Conservation (phyloP, 371 early-diverging fungal genomes). For the Mortierella sp. region DNA sequence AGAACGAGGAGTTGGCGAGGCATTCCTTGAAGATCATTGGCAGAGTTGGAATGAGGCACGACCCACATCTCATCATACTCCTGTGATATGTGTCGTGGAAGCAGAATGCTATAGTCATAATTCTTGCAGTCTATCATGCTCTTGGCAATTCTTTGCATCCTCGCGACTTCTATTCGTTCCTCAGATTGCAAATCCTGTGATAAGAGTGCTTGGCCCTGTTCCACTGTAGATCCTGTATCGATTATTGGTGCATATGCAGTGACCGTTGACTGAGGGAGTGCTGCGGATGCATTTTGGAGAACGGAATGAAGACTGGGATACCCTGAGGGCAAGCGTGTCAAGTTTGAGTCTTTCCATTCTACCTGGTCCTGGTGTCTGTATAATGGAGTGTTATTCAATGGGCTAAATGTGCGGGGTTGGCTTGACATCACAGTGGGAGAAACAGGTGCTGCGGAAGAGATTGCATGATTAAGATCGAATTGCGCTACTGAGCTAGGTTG, state of each 20-base stretch:
- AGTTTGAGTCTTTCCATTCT: not conserved
- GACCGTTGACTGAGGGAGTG: not conserved
- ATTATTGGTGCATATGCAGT: not conserved
- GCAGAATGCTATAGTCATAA: conserved; percentile 15
- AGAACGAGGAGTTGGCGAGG: conserved; percentile 28
- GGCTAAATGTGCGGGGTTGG: not conserved
- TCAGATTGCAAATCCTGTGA: not conserved
- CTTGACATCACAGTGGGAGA: conserved; percentile 21
- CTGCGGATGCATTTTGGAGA: not conserved
- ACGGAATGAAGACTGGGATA: not conserved
- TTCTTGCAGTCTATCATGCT: conserved; percentile 28
- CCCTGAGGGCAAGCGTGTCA: not conserved
- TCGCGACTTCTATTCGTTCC: conserved; percentile 2
- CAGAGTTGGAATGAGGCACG: conserved; percentile 9
- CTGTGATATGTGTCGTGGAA: conserved; percentile 39
- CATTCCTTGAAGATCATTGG: conserved; percentile 11
- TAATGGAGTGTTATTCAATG: not conserved
- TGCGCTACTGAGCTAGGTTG: not conserved
- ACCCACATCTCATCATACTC: conserved; percentile 34
- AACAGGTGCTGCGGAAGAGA: conserved; percentile 24
- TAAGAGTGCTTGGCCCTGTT: not conserved
- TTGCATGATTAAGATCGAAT: conserved; percentile 17
- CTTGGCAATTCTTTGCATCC: conserved; percentile 26
- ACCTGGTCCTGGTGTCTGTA: not conserved
- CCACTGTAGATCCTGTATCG: not conserved